A percentile compares a stretch with the other conserved stretches of the same genome.
Evolutionary conservation across 331 rosid genomes (phyloP).

Genomic region (Pyracantha coccinea): DNA sequence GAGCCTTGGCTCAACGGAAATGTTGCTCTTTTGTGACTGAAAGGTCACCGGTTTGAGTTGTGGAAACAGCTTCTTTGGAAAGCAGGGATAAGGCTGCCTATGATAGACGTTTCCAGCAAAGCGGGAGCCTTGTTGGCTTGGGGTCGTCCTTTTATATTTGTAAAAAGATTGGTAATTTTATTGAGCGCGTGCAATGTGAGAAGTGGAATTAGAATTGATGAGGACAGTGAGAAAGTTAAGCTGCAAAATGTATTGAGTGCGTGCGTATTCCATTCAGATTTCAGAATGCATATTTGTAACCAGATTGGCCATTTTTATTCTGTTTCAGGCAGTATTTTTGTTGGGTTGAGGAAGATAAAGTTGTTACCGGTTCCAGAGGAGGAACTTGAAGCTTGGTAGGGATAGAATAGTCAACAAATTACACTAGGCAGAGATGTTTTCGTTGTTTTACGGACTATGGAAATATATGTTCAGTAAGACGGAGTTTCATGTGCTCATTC

Average conservation of each 20-base stretch:
- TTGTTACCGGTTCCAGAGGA: no score
- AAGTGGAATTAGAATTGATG: not conserved
- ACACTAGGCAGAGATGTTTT: conserved; percentile 59
- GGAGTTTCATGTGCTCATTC: conserved; percentile 93
- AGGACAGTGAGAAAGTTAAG: not conserved
- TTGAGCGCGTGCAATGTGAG: not conserved
- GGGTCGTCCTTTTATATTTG: no score
- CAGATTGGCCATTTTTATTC: conserved; percentile 1
- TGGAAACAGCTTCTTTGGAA: no score
- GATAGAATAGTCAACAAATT: conserved; percentile 9
- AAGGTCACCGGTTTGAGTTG: no score
- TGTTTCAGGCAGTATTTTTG: conserved; percentile 22
- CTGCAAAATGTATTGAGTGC: not conserved
- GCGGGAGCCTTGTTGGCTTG: no score
- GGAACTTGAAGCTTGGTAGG: conserved; percentile 31
- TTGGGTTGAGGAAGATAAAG: conserved; percentile 8
- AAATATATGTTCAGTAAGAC: conserved; percentile 79
- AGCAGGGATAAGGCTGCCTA: no score
- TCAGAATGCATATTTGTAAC: not conserved
- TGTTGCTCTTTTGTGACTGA: no score
- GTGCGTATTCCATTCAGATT: not conserved
- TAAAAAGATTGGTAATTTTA: no score
- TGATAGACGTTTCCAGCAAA: no score
- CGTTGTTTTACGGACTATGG: conserved; percentile 92
- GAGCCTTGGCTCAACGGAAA: no score